A percentile compares a stretch with the other conserved stretches of the same genome.
Evolutionary conservation across 139 green algal genomes (phyloP).

Genomic region (Chlorella sp.): DNA sequence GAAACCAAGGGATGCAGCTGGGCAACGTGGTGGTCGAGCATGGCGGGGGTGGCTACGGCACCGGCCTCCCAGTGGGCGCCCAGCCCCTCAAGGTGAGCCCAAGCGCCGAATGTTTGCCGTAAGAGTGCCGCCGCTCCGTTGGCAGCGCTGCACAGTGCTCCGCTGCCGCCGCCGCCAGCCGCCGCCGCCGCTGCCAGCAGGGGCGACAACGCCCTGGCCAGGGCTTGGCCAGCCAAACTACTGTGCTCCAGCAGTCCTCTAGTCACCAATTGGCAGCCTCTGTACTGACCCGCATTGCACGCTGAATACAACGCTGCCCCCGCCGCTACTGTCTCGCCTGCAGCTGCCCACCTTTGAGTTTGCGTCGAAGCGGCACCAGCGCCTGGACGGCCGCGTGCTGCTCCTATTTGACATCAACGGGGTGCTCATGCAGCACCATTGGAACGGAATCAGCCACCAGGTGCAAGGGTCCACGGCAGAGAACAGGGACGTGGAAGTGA

Average conservation of each 20-base stretch:
- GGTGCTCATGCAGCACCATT: slow-evolving; percentile 52
- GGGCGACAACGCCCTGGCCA: not conserved
- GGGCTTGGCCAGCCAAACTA: not conserved
- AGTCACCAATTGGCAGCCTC: no score
- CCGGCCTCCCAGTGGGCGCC: not conserved
- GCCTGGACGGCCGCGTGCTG: slow-evolving; percentile 23
- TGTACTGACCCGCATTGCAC: no score
- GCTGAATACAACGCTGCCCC: not conserved
- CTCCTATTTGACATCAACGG: slow-evolving; percentile 62
- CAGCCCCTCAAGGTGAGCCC: not conserved
- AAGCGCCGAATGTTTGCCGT: not conserved
- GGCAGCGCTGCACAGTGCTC: not conserved
- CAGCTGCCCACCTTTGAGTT: slow-evolving; percentile 28
- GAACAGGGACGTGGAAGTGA: no score
- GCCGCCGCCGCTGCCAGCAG: not conserved
- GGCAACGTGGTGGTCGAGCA: slow-evolving; percentile 29
- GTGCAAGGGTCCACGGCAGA: not conserved
- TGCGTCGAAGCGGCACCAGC: slow-evolving; percentile 19
- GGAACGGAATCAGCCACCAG: slow-evolving; percentile 19
- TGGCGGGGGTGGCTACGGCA: not conserved
- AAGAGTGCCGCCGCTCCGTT: not conserved
- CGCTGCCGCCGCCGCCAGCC: no score
- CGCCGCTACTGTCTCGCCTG: not conserved
- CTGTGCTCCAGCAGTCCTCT: not conserved
- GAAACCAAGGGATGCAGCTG: slow-evolving; percentile 14